phyloP scores from a whole-genome alignment of 169 alveolate genomes.

The Plasmodium fragile region DNA sequence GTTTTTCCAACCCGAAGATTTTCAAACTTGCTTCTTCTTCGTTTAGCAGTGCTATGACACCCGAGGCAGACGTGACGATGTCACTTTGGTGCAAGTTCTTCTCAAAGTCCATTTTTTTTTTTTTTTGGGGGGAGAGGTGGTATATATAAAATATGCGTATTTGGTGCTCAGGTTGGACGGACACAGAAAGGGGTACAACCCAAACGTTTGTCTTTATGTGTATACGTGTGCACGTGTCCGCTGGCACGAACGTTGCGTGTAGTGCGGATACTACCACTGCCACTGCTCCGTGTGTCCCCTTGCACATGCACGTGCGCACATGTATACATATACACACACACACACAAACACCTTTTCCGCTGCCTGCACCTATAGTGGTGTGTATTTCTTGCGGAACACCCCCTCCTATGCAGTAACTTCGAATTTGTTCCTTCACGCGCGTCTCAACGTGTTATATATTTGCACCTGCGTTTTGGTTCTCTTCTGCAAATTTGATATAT shows the following conservation, averaged over 20 bases:
- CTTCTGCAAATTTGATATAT: background rate
- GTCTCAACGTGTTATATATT: background rate
- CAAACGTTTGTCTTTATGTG: background rate
- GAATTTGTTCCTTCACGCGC: background rate
- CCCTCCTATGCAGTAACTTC: background rate
- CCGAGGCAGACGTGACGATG: conserved; percentile 84
- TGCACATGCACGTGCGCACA: background rate
- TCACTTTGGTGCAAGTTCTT: conserved; percentile 34
- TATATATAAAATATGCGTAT: background rate
- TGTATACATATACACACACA: background rate
- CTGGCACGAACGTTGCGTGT: background rate
- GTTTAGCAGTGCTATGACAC: conserved; percentile 84
- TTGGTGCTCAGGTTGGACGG: background rate
- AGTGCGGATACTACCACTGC: background rate
- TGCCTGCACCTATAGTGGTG: background rate
- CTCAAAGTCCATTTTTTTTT: conserved; percentile 30
- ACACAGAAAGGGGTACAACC: background rate
- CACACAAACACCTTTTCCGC: background rate
- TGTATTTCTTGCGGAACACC: background rate
- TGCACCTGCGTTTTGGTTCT: background rate
- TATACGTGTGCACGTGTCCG: background rate
- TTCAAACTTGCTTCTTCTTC: conserved; percentile 82
- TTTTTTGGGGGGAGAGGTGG: background rate
- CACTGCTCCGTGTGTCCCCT: background rate
- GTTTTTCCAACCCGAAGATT: conserved; percentile 86